Evolutionary conservation across 257 asterid genomes (phyloP), one percentile per base, ranked within the genome.

Genomic region (Verbascum thapsus): DNA sequence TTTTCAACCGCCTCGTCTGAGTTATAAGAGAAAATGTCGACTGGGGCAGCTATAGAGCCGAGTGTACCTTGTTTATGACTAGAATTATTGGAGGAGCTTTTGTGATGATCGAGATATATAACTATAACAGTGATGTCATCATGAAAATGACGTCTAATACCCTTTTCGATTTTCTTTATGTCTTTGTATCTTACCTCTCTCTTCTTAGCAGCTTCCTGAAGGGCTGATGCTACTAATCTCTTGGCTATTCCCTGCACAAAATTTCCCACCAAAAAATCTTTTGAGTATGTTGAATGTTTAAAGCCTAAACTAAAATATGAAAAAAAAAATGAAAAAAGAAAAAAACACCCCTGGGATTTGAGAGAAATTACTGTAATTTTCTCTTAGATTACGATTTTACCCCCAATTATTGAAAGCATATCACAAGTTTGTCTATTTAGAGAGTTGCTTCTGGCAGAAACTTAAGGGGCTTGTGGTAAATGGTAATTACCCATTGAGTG

Each of bases 81-180:
- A n/a, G n/a, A n/a, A n/a, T n/a, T n/a, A n/a, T n/a, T 45, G 6
- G 76, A 68, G 0, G 81, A 58, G 44, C 70, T 63, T 69, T 58
- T 76, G 18, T 81, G 73, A 60, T 83, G 80, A 75, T 90, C 95
- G 32, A 94, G 96, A 70, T 82, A 94, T 43, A 87, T 64, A 43
- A 94, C 97, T 12, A 94, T 60, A 42, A 90, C 96, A 38, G 88
- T 84, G 52, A 90, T 94, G 68, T 94, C 97, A 19, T 94, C 99
- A 17, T 87, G 99, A 77, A 94, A 90, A 78, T 90, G 96, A 18
- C 99, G 83, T 76, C 99, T 69, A 49, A 74, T 66, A 37, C 99
- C 99, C 81, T 65, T 90, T 69, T 85, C 99, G 2, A 90, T 89
- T 81, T 87, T 87, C 77, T 63, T 68, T 2, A 94, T 85, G 71